Percentiles rank a stretch among this genome's conserved stretches.
Conservation (phyloP, 2,329 filamentous ascomycete species). For the Fusarium sp. region DNA sequence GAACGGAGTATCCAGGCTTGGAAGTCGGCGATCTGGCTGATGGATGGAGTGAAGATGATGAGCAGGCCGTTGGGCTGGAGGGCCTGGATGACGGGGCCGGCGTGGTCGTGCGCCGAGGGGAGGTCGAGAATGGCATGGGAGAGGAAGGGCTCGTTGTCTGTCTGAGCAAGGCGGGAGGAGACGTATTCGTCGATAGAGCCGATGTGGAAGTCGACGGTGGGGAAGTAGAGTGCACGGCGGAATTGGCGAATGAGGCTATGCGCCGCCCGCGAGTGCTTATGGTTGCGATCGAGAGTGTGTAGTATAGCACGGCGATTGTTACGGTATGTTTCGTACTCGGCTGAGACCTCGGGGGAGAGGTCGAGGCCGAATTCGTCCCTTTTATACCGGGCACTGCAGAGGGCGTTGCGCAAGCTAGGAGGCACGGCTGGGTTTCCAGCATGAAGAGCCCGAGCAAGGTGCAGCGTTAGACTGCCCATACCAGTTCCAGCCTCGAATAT, state of each 20-base stretch:
- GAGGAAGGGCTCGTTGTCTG: slow-evolving; percentile 69
- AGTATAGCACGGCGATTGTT: slow-evolving; percentile 74
- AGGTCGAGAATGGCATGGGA: slow-evolving; percentile 80
- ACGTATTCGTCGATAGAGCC: slow-evolving; percentile 75
- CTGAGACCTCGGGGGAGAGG: slow-evolving; percentile 45
- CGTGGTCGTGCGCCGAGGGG: slow-evolving; percentile 67
- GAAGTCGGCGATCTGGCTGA: slow-evolving; percentile 80
- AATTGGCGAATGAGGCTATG: slow-evolving; percentile 74
- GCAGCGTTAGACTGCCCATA: slow-evolving; percentile 82
- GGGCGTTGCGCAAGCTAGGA: slow-evolving; percentile 53
- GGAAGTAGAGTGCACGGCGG: slow-evolving; percentile 75
- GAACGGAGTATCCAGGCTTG: slow-evolving; percentile 60
- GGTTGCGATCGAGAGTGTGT: slow-evolving; percentile 77
- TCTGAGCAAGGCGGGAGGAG: slow-evolving; percentile 58
- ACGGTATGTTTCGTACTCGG: slow-evolving; percentile 58
- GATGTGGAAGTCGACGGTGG: slow-evolving; percentile 80
- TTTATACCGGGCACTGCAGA: slow-evolving; percentile 43
- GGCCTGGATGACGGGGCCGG: slow-evolving; percentile 62
- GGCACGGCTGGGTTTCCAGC: slow-evolving; percentile 71
- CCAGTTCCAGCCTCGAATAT: slow-evolving; percentile 88
- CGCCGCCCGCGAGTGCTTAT: slow-evolving; percentile 73
- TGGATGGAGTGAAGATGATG: slow-evolving; percentile 79
- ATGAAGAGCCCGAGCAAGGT: slow-evolving; percentile 81
- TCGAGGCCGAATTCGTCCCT: slow-evolving; percentile 39
- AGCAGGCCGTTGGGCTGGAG: slow-evolving; percentile 74